Evolutionary conservation across 1,284 basidiomycete genomes (phyloP).

Genomic region (Garcileccinum viscosum): DNA sequence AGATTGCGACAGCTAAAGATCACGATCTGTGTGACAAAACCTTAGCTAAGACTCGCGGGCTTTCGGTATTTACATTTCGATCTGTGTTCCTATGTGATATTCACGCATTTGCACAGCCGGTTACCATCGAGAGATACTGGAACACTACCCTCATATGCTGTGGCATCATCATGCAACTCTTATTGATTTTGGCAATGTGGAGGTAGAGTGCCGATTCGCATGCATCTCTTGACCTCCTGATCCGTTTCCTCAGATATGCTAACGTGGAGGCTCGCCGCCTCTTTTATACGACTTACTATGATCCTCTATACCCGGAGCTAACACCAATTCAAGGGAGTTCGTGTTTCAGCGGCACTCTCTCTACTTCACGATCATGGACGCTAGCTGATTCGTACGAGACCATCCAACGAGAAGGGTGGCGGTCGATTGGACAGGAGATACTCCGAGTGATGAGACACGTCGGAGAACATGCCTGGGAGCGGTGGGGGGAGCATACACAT

Average conservation of each 20-base stretch:
- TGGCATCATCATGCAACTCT: conserved; percentile 38
- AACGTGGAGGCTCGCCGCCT: conserved; percentile 47
- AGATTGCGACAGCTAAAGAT: too few species aligned
- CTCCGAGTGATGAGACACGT: conserved; percentile 29
- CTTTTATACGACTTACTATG: conserved; percentile 70
- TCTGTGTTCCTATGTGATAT: not conserved
- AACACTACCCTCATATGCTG: conserved; percentile 31
- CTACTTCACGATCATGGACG: conserved; percentile 36
- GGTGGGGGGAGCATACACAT: conserved; percentile 37
- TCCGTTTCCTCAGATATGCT: conserved; percentile 42
- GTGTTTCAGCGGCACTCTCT: conserved; percentile 27
- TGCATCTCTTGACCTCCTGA: conserved; percentile 2
- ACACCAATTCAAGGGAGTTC: conserved; percentile 41
- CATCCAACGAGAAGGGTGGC: conserved; percentile 37
- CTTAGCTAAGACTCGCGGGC: conserved; percentile 18
- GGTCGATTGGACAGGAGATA: conserved; percentile 31
- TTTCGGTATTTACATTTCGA: conserved; percentile 27
- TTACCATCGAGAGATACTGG: conserved; percentile 27
- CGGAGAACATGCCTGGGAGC: conserved; percentile 39
- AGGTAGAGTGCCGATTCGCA: conserved; percentile 32
- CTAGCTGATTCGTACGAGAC: conserved; percentile 38
- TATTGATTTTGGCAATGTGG: conserved; percentile 44
- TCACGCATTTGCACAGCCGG: conserved; percentile 25
- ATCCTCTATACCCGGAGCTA: conserved; percentile 74
- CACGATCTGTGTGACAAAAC: conserved; percentile 17